Conservation (phyloP, 805 yeast genomes). For the Saturnispora serradocipensis region DNA sequence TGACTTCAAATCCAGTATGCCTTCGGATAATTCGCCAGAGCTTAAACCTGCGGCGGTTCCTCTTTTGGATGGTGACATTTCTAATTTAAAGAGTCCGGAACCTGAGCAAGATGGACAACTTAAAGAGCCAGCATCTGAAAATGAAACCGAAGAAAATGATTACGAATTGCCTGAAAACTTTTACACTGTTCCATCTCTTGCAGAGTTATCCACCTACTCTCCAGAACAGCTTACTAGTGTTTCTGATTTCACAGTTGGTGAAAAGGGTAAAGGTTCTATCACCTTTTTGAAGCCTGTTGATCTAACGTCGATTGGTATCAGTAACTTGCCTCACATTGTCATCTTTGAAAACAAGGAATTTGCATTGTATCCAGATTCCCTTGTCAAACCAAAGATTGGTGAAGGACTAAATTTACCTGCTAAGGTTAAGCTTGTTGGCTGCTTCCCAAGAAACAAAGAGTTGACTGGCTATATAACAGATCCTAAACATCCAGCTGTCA, state of each 20-base stretch:
- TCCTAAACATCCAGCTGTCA: conserved; percentile 61
- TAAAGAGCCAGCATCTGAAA: conserved; percentile 2
- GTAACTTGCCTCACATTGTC: conserved; percentile 58
- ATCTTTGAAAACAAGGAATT: conserved; percentile 51
- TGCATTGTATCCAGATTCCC: conserved; percentile 63
- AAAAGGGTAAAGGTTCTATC: conserved; percentile 66
- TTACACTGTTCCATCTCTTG: conserved; percentile 75
- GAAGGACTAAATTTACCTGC: conserved; percentile 79
- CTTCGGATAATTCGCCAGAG: background rate
- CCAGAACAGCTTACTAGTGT: conserved; percentile 58
- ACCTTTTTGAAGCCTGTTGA: conserved; percentile 79
- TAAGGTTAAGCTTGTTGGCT: conserved; percentile 62
- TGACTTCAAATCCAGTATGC: conserved; percentile 23
- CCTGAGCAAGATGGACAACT: conserved; percentile 1
- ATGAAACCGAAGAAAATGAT: background rate
- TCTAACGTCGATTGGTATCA: conserved; percentile 55
- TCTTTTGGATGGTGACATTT: background rate
- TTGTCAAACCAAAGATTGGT: conserved; percentile 52
- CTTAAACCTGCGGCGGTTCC: background rate
- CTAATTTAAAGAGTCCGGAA: conserved; percentile 1
- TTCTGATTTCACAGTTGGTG: conserved; percentile 63
- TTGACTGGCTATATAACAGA: conserved; percentile 69
- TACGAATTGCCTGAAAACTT: conserved; percentile 50
- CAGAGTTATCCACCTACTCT: conserved; percentile 49
- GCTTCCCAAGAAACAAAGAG: conserved; percentile 71